Evolutionary conservation across 2,329 filamentous ascomycete genomes (phyloP).

Genomic region (Fusarium duplospermum): DNA sequence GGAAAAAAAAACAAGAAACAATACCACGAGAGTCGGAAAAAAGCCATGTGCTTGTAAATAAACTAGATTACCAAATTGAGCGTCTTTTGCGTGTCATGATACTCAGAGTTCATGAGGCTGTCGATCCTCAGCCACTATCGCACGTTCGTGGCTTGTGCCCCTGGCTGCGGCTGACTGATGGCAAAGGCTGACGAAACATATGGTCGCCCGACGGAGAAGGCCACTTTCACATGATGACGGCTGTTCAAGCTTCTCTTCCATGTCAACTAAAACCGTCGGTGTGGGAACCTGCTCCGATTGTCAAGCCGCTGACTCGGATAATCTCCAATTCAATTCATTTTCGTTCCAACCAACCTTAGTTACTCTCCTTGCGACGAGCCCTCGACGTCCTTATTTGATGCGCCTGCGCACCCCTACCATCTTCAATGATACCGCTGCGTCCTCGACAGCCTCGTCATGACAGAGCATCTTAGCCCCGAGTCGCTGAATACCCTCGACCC

Average conservation of each 20-base stretch:
- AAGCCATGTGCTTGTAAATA: not conserved
- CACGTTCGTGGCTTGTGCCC: constrained; percentile 27
- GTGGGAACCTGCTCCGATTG: constrained; percentile 30
- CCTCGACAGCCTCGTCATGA: constrained; percentile 55
- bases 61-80: not conserved
- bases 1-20: not conserved
- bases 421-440: constrained; percentile 45
- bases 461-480: constrained; percentile 56
- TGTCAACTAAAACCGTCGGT: constrained; percentile 32
- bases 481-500: constrained; percentile 47
- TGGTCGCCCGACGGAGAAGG: constrained; percentile 39
- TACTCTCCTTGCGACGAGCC: constrained; percentile 1
- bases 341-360: constrained; percentile 1
- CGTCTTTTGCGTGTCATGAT: not conserved
- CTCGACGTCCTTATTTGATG: constrained; percentile 22
- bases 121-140: not conserved
- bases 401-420: constrained; percentile 31
- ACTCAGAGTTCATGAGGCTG: not conserved
- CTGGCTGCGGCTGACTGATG: constrained; percentile 35
- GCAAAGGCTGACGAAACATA: constrained; percentile 41
- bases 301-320: constrained; percentile 30
- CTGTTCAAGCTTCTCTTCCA: constrained; percentile 33
- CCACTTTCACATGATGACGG: constrained; percentile 47
- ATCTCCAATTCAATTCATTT: constrained; percentile 10
- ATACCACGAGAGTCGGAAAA: not conserved